A percentile compares a stretch with the other conserved stretches of the same genome.
These are phyloP conservation scores for Coemansia sp. DNA, from an alignment of 192 early-diverging fungal genomes.

Conservation along the genomic window DNA sequence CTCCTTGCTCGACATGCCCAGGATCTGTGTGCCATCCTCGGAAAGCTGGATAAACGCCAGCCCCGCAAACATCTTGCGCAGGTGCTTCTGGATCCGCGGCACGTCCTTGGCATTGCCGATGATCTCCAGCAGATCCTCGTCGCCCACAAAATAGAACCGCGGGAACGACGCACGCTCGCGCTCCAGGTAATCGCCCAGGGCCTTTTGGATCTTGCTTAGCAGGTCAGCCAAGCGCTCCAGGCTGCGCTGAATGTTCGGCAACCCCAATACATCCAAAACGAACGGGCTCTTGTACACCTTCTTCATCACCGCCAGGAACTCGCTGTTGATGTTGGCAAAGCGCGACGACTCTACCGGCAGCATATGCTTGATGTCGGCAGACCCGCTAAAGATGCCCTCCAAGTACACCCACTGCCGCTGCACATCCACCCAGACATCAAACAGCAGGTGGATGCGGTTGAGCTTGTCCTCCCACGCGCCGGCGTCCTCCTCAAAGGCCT, in stretches of 20 bases:
- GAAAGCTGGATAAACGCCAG: conserved; percentile 75
- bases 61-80: conserved; percentile 99
- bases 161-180: conserved; percentile 95
- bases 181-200: conserved; percentile 98
- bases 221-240: conserved; percentile 92
- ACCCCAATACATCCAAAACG: conserved; percentile 88
- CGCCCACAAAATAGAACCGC: conserved; percentile 99
- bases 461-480: conserved; percentile 92
- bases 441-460: conserved; percentile 89
- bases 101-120: conserved; percentile 98
- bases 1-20: conserved; percentile 86
- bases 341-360: conserved; percentile 92
- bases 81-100: conserved; percentile 92
- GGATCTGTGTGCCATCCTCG: conserved; percentile 69
- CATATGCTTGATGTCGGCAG: conserved; percentile 95
- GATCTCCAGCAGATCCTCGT: conserved; percentile 99
- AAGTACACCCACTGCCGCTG: conserved; percentile 99
- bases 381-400: conserved; percentile 96
- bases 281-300: conserved; percentile 98
- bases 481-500: conserved; percentile 98
- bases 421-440: conserved; percentile 99
- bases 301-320: conserved; percentile 98
- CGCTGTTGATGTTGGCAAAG: conserved; percentile 95
- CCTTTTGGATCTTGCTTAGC: conserved; percentile 94
- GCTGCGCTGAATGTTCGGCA: conserved; percentile 91